Evolutionary conservation across 345 rosid genomes (phyloP), one percentile per base, ranked within the genome.

Genomic region (Firmiana major): DNA sequence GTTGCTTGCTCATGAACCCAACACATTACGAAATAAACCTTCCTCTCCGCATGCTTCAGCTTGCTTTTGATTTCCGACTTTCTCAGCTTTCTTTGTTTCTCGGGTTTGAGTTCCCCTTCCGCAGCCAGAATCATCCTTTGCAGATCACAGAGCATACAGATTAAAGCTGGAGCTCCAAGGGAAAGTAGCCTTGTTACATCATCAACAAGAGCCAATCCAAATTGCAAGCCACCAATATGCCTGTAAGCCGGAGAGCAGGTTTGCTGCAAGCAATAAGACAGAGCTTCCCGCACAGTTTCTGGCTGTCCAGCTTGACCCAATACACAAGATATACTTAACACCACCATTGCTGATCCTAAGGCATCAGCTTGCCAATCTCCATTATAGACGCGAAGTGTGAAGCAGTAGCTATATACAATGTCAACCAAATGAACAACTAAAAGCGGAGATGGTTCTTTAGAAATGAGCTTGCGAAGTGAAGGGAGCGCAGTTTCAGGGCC

Each of bases 321-420:
- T 73, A 93, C 92, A 5, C 86, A 90, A 31, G 98, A 96, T 45
- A 91, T 73, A 54, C 81, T 87, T 75, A 91, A 71, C 9, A 87
- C 82, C 79, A 83, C 86, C 78, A 86, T 81, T 1, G 87, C 87
- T 55, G 98, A 83, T 58, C 94, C 99, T 62, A 85, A 26, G n/a
- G 90, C 84, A 80, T 95, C 99, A 0, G 91, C 85, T 77, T 82
- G 80, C 93, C 97, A 90, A 26, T 95, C 99, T 74, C 99, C 98
- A 71, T 95, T 92, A 74, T 93, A 95, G 71, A 93, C 83, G 9
- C 97, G 91, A 16, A 91, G 84, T 7, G 97, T 85, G 79, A 95
- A 95, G 76, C 98, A 93, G 77, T 92, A 91, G 75, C 88, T 86
- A 69, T 86, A 91, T 46, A 91, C 53, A 38, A 95, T 84, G 77